Base-by-base conservation (phyloP, 768 basidiomycete genomes). In the Fibroporia radiculosa region DNA sequence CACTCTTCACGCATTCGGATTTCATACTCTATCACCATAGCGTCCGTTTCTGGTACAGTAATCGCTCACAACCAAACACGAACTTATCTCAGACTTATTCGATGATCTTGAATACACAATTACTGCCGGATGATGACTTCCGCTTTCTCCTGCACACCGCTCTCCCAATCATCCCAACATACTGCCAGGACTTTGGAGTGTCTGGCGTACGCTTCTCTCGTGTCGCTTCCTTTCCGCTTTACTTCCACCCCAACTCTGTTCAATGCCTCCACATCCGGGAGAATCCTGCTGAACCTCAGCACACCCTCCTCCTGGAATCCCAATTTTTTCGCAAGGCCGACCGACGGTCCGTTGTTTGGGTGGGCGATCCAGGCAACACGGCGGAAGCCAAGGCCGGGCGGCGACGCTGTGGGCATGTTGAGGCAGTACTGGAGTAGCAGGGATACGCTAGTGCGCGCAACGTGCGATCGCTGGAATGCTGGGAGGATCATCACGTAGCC, bases 131-230 rank as follows among this genome's bases (percentile, higher is more conserved):
- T 50, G 14, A 55, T 19, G 18, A 25, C 42, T 33, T 62, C 56
- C 19, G 65, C 65, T 26, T 57, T 47, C 19, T 64, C 66, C 27
- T 53, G 58, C 8, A 50, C 61, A 18, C 63, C 58, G 6, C 55
- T 53, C 40, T 76, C 74, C 79, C 80, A 85, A 44, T 75, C 72
- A 56, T 83, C 80, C 70, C 74, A 80, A 38, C 75, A 80, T 3
- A 78, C 44, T 3, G 71, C 64, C 14, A 83, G 55, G 20, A 74
- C 44, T 0, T 64, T 64, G 3, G 74, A 70, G 55, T 83, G 69
- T 18, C 51, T 34, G 22, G 34, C 44, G 6, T 16, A 27, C 22
- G 26, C 23, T 41, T n/a, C 48, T 46, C 3, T 44, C 77, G 54
- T 49, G 26, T 53, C 54, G 4, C 51, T 56, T 4, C 46, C 40